These are phyloP conservation scores for Trichoderma sp. DNA, from an alignment of 2,329 filamentous ascomycete species.

Conservation along the genomic window DNA sequence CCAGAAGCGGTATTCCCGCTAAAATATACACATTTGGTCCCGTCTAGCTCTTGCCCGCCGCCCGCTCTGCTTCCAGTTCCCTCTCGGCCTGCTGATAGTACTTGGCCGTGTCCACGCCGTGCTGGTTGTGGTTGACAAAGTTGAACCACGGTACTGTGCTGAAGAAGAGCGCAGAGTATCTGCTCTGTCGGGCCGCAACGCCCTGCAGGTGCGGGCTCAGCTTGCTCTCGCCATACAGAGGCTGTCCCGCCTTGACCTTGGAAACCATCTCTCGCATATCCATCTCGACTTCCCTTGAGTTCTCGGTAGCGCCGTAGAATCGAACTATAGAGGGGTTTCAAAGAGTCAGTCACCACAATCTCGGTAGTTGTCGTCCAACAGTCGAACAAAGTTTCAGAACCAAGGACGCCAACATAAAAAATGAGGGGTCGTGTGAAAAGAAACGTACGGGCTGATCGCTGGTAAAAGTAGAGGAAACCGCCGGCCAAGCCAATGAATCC, in stretches of 20 bases:
- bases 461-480: constrained; percentile 82
- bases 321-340: constrained; percentile 57
- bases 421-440: background rate
- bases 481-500: constrained; percentile 70
- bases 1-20: constrained; percentile 2
- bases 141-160: constrained; percentile 95
- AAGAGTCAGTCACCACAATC: background rate
- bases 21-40: constrained; percentile 11
- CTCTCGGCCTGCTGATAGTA: constrained; percentile 95
- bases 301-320: constrained; percentile 94
- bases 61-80: constrained; percentile 77
- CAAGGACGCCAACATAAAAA: background rate
- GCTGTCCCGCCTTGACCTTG: constrained; percentile 88
- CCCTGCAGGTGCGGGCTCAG: constrained; percentile 90
- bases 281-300: constrained; percentile 85
- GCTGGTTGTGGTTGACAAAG: constrained; percentile 93
- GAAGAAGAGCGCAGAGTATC: constrained; percentile 81
- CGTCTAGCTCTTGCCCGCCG: constrained; percentile 15
- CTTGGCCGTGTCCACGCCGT: constrained; percentile 96
- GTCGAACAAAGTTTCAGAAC: background rate
- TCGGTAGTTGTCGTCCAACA: background rate
- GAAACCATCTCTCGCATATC: constrained; percentile 98
- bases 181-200: constrained; percentile 85
- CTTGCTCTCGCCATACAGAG: constrained; percentile 78
- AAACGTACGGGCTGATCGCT: constrained; percentile 73